Evolutionary conservation across 345 rosid genomes (phyloP), one percentile per base, ranked within the genome.

Genomic region (Punica granatum): DNA sequence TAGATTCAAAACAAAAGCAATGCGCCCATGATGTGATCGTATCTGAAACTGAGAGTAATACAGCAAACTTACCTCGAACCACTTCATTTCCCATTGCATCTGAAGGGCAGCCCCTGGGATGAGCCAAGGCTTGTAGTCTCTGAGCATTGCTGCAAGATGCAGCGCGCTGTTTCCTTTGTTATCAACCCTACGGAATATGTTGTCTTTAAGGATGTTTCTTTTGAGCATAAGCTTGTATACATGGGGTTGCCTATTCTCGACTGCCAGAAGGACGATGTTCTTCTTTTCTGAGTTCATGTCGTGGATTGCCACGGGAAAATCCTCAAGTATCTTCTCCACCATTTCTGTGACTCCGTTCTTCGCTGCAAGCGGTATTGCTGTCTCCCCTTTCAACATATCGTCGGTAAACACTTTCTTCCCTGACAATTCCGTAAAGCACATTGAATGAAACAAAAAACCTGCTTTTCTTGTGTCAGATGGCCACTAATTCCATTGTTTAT

Each of bases 81-180:
- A 85, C 78, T 78, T 85, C 31, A 81, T 63, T 73, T 85, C 90
- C 90, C 90, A 85, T 54, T 85, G 86, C 87, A 85, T 83, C 42
- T 85, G 87, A 31, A 83, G 64, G 28, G 87, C 87, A 25, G 83
- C 79, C 0, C 85, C 84, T 0, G 86, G 84, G 61, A 83, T 83
- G 13, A 72, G 81, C 87, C 87, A 78, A n/a, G 90, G 84, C 69
- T 67, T 74, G 60, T 74, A 69, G 9, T 78, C 77, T 6, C 86
- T 79, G 2, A 76, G 64, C 65, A 23, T 79, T 59, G 84, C 83
- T 1, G 90, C 87, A 7, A 83, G 80, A 61, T 83, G 90, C 77
- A 81, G 48, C 1, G 84, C 86, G 61, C 85, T 81, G 49, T 85
- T 83, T 18, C 84, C 84, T 0, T 75, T 18, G 11, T 12, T 4